These are phyloP conservation scores for Gnetum montanum DNA, from an alignment of 75 land plant genomes.

Conservation along the genomic window DNA sequence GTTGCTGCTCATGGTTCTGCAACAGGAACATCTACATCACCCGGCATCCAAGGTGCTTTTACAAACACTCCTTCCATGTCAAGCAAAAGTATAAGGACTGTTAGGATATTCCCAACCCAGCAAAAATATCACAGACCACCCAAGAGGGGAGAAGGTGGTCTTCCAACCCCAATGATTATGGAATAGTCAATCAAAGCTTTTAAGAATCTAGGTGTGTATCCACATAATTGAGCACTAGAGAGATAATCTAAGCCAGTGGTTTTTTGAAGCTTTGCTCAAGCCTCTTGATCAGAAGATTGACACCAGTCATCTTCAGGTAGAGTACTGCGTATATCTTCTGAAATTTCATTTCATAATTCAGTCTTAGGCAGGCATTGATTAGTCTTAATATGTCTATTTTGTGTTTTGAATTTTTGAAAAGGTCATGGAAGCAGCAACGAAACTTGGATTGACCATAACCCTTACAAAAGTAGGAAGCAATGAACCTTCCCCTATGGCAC, in stretches of 20 bases:
- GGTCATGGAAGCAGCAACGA: slow-evolving; percentile 87
- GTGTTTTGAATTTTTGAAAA: too few species aligned
- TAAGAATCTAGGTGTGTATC: slow-evolving; percentile 63
- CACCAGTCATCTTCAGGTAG: slow-evolving; percentile 82
- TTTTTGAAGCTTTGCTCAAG: slow-evolving; percentile 65
- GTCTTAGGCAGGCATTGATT: too few species aligned
- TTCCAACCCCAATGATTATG: slow-evolving; percentile 76
- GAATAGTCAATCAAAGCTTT: slow-evolving; percentile 71
- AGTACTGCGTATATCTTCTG: too few species aligned
- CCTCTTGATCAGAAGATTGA: slow-evolving; percentile 82
- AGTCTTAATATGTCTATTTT: too few species aligned
- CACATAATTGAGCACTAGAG: slow-evolving; percentile 96
- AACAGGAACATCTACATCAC: slow-evolving; percentile 63
- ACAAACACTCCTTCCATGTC: too few species aligned
- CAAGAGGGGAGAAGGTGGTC: slow-evolving; percentile 86
- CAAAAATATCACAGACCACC: slow-evolving; percentile 78
- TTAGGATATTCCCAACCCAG: slow-evolving; percentile 81
- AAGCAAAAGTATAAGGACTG: slow-evolving; percentile 81
- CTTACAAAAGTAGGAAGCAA: slow-evolving; percentile 66
- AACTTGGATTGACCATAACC: slow-evolving; percentile 53
- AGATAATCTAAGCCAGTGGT: slow-evolving; percentile 91
- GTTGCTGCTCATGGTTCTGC: slow-evolving; percentile 12
- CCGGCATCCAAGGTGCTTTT: slow-evolving; percentile 43
- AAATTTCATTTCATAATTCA: neutral
- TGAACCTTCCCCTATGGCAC: slow-evolving; percentile 10